Percentiles rank a stretch among this genome's conserved stretches.
phyloP scores from a whole-genome alignment of 495 filamentous ascomycete genomes.

The Penicillium pancosmium region DNA sequence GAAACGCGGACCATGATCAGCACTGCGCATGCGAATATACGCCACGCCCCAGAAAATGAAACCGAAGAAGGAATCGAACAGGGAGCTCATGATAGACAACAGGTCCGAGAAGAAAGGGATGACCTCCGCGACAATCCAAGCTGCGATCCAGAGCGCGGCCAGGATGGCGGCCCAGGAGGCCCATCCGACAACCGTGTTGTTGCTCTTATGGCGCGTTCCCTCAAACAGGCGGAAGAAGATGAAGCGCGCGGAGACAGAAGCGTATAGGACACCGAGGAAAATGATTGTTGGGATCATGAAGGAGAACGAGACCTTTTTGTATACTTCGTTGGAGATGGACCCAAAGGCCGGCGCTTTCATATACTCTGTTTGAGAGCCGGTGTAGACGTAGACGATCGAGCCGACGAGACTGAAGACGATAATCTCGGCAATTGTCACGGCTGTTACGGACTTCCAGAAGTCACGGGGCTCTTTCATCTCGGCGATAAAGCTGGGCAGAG shows the following conservation, averaged over 20 bases:
- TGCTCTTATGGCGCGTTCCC: constrained; percentile 71
- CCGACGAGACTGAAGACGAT: constrained; percentile 80
- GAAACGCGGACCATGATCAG: constrained; percentile 65
- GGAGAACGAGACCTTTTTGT: constrained; percentile 82
- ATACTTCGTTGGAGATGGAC: constrained; percentile 67
- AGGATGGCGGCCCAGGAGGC: constrained; percentile 74
- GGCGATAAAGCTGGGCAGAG: constrained; percentile 86
- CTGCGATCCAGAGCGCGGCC: constrained; percentile 69
- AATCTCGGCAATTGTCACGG: constrained; percentile 81
- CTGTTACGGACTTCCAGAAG: constrained; percentile 88
- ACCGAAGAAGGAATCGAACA: constrained; percentile 91
- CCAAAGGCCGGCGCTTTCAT: constrained; percentile 81
- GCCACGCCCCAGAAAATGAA: constrained; percentile 95
- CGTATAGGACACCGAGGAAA: constrained; percentile 86
- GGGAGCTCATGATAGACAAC: constrained; percentile 81
- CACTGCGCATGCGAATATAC: constrained; percentile 78
- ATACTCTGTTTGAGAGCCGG: constrained; percentile 70
- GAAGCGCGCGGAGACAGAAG: constrained; percentile 84
- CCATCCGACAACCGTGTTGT: constrained; percentile 84
- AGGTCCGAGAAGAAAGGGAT: constrained; percentile 90
- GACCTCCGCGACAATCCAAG: constrained; percentile 84
- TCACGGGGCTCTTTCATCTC: constrained; percentile 87
- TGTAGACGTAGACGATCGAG: constrained; percentile 75
- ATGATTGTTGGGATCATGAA: constrained; percentile 94
- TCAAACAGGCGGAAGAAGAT: constrained; percentile 84